Base-by-base conservation (phyloP, 345 rosid species). In the Populus euphratica region DNA sequence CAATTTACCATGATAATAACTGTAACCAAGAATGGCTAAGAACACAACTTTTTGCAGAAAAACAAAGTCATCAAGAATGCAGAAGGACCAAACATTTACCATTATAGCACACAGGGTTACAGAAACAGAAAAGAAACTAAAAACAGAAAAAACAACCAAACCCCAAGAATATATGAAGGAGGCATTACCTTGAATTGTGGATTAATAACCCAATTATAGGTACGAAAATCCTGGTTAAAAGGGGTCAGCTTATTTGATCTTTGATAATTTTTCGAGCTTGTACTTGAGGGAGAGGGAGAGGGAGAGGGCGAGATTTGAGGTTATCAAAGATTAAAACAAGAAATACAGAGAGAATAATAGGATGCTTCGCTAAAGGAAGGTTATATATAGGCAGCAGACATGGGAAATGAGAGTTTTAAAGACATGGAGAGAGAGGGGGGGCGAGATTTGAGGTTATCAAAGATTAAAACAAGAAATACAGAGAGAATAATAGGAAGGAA, bases 141-240 rank as follows among this genome's bases (percentile, higher is more conserved):
- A 29, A 73, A 29, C 11, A 18, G 33, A 17, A 56, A 29, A 2
- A 59, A 35, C 14, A 64, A 33, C 33, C 12, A 39, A 43, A 56
- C 20, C 38, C 44, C 38, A 13, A 18, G 4, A 59, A 49, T 35
- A 25, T 43, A 73, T 50, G 43, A 43, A 66, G 44, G 72, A 54
- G 54, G 50, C 72, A 27, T 81, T 86, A 90, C 94, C 94, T 87
- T 23, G 79, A 84, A 81, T 80, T 65, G 76, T 66, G 79, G 81
- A 68, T 69, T 68, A 9, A 29, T 16, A 8, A 31, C 67, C 75
- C 52, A 44, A 25, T 50, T 35, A 13, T 12, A 29, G 43, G 27
- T 31, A 49, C 68, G 33, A 65, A 13, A 7, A 59, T 31, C 65
- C 38, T 44, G 63, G 63, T n/a, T 68, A 18, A n/a, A 43, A 35